Base-by-base conservation (phyloP, 2,329 filamentous ascomycete species). In the Incumbomyces lentus region DNA sequence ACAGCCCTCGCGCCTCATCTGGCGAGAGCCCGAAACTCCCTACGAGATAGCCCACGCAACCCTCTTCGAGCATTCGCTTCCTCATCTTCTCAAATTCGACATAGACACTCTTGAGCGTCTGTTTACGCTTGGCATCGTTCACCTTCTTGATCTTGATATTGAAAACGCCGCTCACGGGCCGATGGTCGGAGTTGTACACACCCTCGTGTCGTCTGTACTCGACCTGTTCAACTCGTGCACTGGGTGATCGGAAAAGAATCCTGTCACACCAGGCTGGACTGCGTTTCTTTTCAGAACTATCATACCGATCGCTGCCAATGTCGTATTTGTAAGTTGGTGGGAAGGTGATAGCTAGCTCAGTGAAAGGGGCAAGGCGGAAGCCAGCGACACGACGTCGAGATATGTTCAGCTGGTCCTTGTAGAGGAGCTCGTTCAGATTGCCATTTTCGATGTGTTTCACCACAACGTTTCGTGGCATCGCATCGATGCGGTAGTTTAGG, bases 321-420 rank as follows among this genome's bases (percentile, higher is more conserved):
- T 98, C 92, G 63, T 98, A 98, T 64, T 98, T 98, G 72, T 98
- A 98, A 0, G 92, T 98, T 1, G 92, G 92, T 6, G 87, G 82
- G 62, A 98, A 98, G 0, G 80, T 83, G 58, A 98, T 95, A 1
- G 84, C 85, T 46, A 83, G 74, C 66, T 98, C 92, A n/a, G 83
- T 81, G 63, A 98, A 96, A 0, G 86, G 83, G 16, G 89, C 81
- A 4, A 98, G 75, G 22, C 86, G 79, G 68, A 96, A 95, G 0
- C 81, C 85, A 0, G 90, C 88, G 58, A 95, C 95, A 56, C 87
- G 86, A 43, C 88, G 84, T 47, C 85, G 79, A 11, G 88, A 90
- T 0, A 95, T 83, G 1, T 96, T 79, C 4, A 98, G 74, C 62
- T 98, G 92, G 60, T 98, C 92, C 40, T 92, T 81, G 48, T 96